Evolutionary conservation across 2,329 filamentous ascomycete species (phyloP), one percentile per base, ranked within the genome.

Genomic region (Xylariaceae sp.): DNA sequence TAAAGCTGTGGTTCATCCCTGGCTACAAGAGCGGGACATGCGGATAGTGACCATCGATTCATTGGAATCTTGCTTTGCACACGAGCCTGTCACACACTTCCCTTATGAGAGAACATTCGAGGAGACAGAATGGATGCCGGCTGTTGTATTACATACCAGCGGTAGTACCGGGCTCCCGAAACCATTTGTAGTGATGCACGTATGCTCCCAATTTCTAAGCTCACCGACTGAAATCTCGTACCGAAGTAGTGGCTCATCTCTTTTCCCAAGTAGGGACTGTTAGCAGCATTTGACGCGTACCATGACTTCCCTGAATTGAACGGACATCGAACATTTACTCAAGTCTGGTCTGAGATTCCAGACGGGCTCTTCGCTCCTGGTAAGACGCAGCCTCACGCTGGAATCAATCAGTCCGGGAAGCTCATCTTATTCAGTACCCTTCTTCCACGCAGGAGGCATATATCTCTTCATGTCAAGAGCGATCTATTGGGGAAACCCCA

Each of bases 151-250:
- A 30, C 72, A 75, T 58, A 74, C 71, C 1, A 73, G 70, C 47
- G 72, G 72, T 3, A 72, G 66, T 42, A 73, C 72, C 0, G 72
- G 72, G 0, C 58, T 70, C 2, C 72, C 71, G 0, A 74, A 72
- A 54, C 70, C 72, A 5, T 62, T 75, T 11, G 50, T 71, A 9
- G 56, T 62, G 15, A 58, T 59, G 6, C 67, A 70, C 4, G 52
- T 54, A n/a, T 42, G 22, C 22, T 27, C 22, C 22, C 22, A 27
- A 27, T 27, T 27, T 27, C 22, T 27, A 5, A 27, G 4, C 22
- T 27, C 4, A 4, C 7, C 22, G 22, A 27, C 7, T 27, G 4
- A n/a, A n/a, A n/a, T n/a, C n/a, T n/a, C n/a, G n/a, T n/a, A n/a
- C n/a, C n/a, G n/a, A n/a, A 27, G 22, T 27, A 27, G 22, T 27